Base-by-base conservation (phyloP, 805 yeast species). In the Cephaloascus fragrans region DNA sequence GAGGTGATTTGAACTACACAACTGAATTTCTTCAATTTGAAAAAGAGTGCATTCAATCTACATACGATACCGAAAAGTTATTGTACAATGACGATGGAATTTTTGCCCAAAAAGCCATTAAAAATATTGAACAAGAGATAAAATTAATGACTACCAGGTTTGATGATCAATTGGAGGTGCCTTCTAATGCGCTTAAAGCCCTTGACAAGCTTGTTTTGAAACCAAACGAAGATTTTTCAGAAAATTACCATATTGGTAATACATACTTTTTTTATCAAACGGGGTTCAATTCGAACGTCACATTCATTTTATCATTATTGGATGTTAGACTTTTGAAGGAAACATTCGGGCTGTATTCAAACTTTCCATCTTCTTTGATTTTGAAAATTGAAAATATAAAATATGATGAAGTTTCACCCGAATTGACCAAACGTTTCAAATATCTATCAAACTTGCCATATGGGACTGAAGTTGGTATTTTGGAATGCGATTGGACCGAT, bases 401-500 rank as follows among this genome's bases (percentile, higher is more conserved):
- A 36, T 73, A 72, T 51, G 94, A 83, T 29, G 73, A 73, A 18
- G 66, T 82, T 17, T 73, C 80, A 2, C 73, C 81, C 0, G 79
- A 75, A 14, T 46, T 82, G 50, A 49, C 74, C 2, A 71, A 73
- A 38, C 75, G 79, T 46, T 71, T 71, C 54, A 89, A 87, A 56
- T 87, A 83, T 55, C 59, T 93, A 41, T 71, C 83, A 1, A 90
- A 90, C 56, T 59, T 88, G 18, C 97, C 98, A 0, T 55, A 75
- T 20, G 97, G 97, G 2, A 82, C 96, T 0, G 83, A 82, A 38
- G 57, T 90, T 34, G 94, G 88, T 9, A 78, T 85, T 45, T 53
- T 93, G 39, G 97, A 93, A 49, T 73, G 96, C 38, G 81, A 86
- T 53, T 90, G 97, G 97, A 64, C 57, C 47, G 64, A 57, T 41